These are phyloP conservation scores for Elongisporangium undulatum DNA, from an alignment of 352 stramenopile species.

Conservation along the genomic window DNA sequence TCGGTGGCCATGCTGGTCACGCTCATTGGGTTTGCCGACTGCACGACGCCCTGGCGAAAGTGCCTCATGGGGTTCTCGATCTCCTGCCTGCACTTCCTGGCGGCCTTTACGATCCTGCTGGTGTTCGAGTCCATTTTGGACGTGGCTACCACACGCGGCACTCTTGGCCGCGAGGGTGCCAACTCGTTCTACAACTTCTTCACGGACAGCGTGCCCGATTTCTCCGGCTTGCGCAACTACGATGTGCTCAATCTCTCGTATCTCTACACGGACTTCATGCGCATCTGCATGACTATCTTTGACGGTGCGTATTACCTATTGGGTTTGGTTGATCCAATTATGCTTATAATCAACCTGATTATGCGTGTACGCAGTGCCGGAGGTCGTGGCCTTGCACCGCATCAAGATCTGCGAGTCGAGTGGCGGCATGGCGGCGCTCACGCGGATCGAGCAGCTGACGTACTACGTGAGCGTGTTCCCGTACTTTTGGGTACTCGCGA, in stretches of 20 bases:
- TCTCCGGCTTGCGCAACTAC: constrained; percentile 55
- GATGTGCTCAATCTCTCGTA: constrained; percentile 60
- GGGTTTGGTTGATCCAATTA: not conserved
- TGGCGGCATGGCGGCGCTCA: constrained; percentile 43
- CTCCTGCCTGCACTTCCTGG: constrained; percentile 53
- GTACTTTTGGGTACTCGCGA: constrained; percentile 87
- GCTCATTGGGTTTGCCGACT: constrained; percentile 71
- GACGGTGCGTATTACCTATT: constrained; percentile 40
- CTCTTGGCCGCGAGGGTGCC: constrained; percentile 55
- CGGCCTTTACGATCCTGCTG: constrained; percentile 67
- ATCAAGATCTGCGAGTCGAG: constrained; percentile 72
- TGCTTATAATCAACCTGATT: constrained; percentile 7
- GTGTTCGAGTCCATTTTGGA: constrained; percentile 80
- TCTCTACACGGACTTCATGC: constrained; percentile 66
- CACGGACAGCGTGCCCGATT: constrained; percentile 65
- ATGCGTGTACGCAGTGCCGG: constrained; percentile 40
- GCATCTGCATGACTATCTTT: constrained; percentile 80
- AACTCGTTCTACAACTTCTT: constrained; percentile 80
- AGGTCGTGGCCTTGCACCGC: constrained; percentile 76
- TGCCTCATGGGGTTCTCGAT: constrained; percentile 41
- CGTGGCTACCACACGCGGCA: constrained; percentile 55
- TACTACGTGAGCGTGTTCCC: constrained; percentile 84
- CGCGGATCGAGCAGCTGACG: constrained; percentile 68
- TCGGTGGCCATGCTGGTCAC: constrained; percentile 51
- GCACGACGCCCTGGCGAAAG: constrained; percentile 58